Evolutionary conservation across 768 basidiomycete genomes (phyloP), one percentile per base, ranked within the genome.

Genomic region (Gloeophyllum trabeum): DNA sequence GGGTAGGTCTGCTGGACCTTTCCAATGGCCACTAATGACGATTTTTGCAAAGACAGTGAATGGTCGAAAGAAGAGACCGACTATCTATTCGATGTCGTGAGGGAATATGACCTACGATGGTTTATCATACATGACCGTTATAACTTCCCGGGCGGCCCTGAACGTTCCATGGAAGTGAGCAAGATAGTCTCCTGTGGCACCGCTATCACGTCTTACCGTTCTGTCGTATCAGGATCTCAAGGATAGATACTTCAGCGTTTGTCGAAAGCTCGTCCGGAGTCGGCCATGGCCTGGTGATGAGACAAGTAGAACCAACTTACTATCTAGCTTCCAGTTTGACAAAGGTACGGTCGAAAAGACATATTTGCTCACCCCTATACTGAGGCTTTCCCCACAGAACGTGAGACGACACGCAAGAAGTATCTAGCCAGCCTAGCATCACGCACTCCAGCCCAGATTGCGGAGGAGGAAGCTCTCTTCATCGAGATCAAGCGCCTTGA

Each of bases 1-100:
- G 65, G 88, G 88, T 85, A 36, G 36, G 67, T 48, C 24, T 12
- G 2, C 20, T 2, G 26, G 20, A 13, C n/a, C 16, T 35, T 24
- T 23, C n/a, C 24, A 20, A 32, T 32, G 22, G 45, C 14, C 18
- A 20, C 40, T 40, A 18, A 21, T 18, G 12, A 36, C 23, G 36
- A 37, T 19, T 13, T 19, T 16, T 40, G 26, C 20, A 20, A 42
- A 81, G 94, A 93, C 52, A 65, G 64, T 6, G 81, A 82, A 46
- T 98, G 96, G 96, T 74, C 86, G 4, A 84, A 82, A 51, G 88
- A 91, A 50, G 92, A 97, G 60, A 97, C 96, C 0, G 85, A 90
- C 55, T 90, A 97, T 55, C 72, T 99, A 1, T 94, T 98, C 61
- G 64, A 63, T 3, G 59, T 94, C 6, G 79, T 84, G 6, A 70